Evolutionary conservation across 495 filamentous ascomycete species (phyloP), one percentile per base, ranked within the genome.

Genomic region (Lophiotrema nucula): DNA sequence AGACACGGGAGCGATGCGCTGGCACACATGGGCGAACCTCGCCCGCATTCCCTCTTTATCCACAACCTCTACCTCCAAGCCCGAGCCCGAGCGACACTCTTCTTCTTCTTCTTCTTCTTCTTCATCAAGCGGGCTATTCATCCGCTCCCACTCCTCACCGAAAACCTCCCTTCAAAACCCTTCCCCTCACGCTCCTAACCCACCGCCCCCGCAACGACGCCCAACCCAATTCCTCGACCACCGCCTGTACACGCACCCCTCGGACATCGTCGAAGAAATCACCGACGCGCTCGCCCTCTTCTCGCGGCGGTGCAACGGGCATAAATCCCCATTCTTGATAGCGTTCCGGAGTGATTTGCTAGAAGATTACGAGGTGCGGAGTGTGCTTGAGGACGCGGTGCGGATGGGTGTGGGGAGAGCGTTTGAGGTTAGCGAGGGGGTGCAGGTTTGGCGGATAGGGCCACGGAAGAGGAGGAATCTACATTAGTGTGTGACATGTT

Each of bases 241-340:
- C 31, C 31, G 31, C 31, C 8, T 35, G 31, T 15, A 8, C 31
- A 35, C 31, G 31, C 31, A 35, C 15, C 16, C 25, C 16, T 39
- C 45, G 19, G 52, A 55, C 2, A 26, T 47, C 23, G 26, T 38
- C 11, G 54, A 58, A n/a, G 45, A 58, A 15, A 50, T 58, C 16
- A 43, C 28, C 21, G 54, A 49, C 28, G 54, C 54, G 1, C 11
- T 58, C 1, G 31, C 45, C 1, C 19, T 58, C 23, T 58, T 49
- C 33, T 41, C 33, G 12, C 10, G 54, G 25, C 28, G 54, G 3
- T 58, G 44, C 24, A 58, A 58, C 44, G 21, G 44, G n/a, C 22
- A 42, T 16, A 25, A 22, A 16, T 5, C n/a, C 3, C 54, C 54
- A 1, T 2, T 43, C 2, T 24, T 15, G 15, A 21, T 58, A 13